Evolutionary conservation across 2,329 filamentous ascomycete species (phyloP), one percentile per base, ranked within the genome.

Genomic region (Hysterium pulicare): DNA sequence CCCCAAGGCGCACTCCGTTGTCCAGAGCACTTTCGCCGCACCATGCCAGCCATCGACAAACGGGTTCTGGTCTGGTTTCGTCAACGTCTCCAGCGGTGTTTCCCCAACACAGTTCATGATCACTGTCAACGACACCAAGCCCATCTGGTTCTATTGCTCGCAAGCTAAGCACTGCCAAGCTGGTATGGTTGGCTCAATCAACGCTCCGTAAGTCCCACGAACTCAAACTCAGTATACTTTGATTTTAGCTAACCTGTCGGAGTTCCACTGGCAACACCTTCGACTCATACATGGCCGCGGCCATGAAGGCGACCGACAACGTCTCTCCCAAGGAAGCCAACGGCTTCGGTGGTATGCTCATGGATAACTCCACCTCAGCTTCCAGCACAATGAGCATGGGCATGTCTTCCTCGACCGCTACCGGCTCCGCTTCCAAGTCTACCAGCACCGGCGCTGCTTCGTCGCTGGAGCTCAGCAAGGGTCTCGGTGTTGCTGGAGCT

Each of bases 81-180:
- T 68, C 8, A 58, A 60, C 16, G 57, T 55, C 21, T 31, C 40
- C n/a, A 43, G 49, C 9, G 53, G 49, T n/a, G 58, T 53, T 9
- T 51, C 61, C 10, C 44, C 50, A 32, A 51, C 42, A 35, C 59
- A 57, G 5, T 69, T 63, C 53, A 57, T 52, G 34, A 55, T 61
- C 45, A 54, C 53, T 11, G 61, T 69, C 43, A 62, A 68, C 35
- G 61, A 57, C 30, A 63, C 62, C 11, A 47, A 54, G 11, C 66
- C 66, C n/a, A 51, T 67, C 46, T 67, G 64, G 60, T 65, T 64
- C 55, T 69, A 69, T 58, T 69, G 66, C 57, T 57, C 61, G n/a
- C 64, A 65, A 41, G 62, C 50, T 38, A 42, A 49, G 50, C 66
- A 69, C 45, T 69, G 66, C 55, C 60, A 67, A 45, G 41, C 28